Conservation (phyloP, 306 rosid species). For the Sechiopsis laciniata region DNA sequence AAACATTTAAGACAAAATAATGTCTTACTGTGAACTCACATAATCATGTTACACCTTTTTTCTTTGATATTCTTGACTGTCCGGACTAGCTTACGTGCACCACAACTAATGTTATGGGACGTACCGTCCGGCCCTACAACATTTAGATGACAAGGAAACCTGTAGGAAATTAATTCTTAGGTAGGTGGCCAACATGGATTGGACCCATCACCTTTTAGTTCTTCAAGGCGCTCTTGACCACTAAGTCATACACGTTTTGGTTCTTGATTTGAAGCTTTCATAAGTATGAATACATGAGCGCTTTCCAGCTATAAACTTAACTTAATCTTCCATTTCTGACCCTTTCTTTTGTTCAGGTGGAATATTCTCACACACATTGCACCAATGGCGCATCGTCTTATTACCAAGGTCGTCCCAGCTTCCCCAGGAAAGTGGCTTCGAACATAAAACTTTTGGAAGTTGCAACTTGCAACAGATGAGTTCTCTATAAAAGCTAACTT, state of each 20-base stretch:
- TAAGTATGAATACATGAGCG: neutral
- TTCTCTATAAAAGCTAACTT: neutral
- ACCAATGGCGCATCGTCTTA: neutral
- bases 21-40: neutral
- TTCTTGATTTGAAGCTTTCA: neutral
- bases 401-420: neutral
- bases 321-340: neutral
- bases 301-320: neutral
- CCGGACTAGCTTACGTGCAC: too few relatives aligned
- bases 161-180: too few relatives aligned
- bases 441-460: neutral
- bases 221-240: too few relatives aligned
- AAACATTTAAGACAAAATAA: neutral
- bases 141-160: too few relatives aligned
- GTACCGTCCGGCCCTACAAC: too few relatives aligned
- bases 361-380: neutral
- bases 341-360: slow-evolving; percentile 8
- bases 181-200: too few relatives aligned
- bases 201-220: too few relatives aligned
- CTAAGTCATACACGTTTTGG: neutral
- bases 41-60: neutral
- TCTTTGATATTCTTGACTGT: too few relatives aligned
- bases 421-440: neutral
- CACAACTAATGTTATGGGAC: too few relatives aligned
- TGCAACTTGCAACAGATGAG: neutral